Evolutionary conservation across 495 filamentous ascomycete genomes (phyloP).

Genomic region (Gamarada debralockiae): DNA sequence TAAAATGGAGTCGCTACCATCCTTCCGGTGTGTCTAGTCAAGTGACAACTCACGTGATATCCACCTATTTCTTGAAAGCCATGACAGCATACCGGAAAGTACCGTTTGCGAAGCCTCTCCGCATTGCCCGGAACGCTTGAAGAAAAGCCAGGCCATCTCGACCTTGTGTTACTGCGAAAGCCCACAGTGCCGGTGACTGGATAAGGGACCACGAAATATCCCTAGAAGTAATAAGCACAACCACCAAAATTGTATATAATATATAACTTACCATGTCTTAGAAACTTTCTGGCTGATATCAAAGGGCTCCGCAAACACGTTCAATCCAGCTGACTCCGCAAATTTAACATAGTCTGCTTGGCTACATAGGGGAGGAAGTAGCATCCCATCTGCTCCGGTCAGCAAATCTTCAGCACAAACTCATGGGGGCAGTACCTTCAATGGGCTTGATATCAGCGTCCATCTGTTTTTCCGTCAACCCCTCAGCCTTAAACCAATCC

Average conservation of each 20-base stretch:
- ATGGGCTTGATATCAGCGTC: slow-evolving; percentile 51
- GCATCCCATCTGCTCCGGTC: slow-evolving; percentile 44
- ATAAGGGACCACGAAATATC: slow-evolving; percentile 58
- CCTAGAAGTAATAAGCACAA: slow-evolving; percentile 29
- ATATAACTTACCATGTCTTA: slow-evolving; percentile 50
- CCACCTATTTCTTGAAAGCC: slow-evolving; percentile 43
- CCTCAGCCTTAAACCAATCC: slow-evolving; percentile 52
- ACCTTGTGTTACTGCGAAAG: slow-evolving; percentile 53
- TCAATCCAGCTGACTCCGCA: slow-evolving; percentile 41
- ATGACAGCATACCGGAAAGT: slow-evolving; percentile 55
- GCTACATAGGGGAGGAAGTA: slow-evolving; percentile 48
- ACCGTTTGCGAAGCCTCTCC: slow-evolving; percentile 52
- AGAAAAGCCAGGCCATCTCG: slow-evolving; percentile 54
- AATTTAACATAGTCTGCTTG: slow-evolving; percentile 44
- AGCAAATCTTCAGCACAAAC: slow-evolving; percentile 2
- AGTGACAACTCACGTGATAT: not conserved
- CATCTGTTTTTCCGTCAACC: slow-evolving; percentile 35
- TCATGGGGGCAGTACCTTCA: slow-evolving; percentile 33
- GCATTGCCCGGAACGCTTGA: slow-evolving; percentile 56
- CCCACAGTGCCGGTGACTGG: slow-evolving; percentile 52
- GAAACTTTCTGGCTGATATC: slow-evolving; percentile 53
- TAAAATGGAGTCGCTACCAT: too few relatives aligned
- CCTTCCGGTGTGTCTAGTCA: too few relatives aligned
- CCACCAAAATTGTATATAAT: not conserved
- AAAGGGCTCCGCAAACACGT: slow-evolving; percentile 37